Evolutionary conservation across 2,329 filamentous ascomycete genomes (phyloP).

Genomic region (Beauveria scarabaeidicola): DNA sequence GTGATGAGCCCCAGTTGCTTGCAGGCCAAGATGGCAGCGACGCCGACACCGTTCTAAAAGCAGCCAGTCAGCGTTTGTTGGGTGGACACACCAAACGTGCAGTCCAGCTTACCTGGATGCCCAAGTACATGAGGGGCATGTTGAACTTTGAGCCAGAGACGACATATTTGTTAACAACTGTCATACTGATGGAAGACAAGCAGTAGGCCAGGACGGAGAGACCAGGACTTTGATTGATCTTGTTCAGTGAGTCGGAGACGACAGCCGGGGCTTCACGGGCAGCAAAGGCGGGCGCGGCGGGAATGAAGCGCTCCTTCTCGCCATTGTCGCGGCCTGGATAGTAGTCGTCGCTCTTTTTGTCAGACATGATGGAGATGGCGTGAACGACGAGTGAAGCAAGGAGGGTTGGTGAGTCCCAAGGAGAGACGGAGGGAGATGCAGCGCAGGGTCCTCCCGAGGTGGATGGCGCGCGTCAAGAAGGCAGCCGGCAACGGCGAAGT

Average conservation of each 20-base stretch:
- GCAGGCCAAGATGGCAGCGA: constrained; percentile 67
- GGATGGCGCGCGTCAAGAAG: not conserved
- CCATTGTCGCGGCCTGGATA: constrained; percentile 6
- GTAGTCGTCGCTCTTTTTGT: constrained; percentile 12
- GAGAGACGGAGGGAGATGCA: not conserved
- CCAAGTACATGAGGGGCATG: constrained; percentile 82
- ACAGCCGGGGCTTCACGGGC: constrained; percentile 4
- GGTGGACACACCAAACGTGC: not conserved
- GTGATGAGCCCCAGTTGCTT: constrained; percentile 71
- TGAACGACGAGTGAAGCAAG: not conserved
- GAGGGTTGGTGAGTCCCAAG: not conserved
- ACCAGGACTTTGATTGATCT: constrained; percentile 9
- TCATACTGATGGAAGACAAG: constrained; percentile 86
- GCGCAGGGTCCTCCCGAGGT: not conserved
- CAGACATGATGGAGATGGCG: constrained; percentile 6
- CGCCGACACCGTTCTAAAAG: constrained; percentile 70
- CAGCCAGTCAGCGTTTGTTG: constrained; percentile 11
- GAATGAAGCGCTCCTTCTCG: constrained; percentile 13
- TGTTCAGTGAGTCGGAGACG: constrained; percentile 9
- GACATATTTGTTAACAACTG: constrained; percentile 94
- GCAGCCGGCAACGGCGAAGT: not conserved
- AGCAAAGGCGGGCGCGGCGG: constrained; percentile 1
- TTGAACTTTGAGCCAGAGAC: constrained; percentile 80
- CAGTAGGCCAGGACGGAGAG: constrained; percentile 79
- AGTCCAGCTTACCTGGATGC: constrained; percentile 61